Conservation (phyloP, 2,329 filamentous ascomycete genomes). For the Dendryphion nanum region DNA sequence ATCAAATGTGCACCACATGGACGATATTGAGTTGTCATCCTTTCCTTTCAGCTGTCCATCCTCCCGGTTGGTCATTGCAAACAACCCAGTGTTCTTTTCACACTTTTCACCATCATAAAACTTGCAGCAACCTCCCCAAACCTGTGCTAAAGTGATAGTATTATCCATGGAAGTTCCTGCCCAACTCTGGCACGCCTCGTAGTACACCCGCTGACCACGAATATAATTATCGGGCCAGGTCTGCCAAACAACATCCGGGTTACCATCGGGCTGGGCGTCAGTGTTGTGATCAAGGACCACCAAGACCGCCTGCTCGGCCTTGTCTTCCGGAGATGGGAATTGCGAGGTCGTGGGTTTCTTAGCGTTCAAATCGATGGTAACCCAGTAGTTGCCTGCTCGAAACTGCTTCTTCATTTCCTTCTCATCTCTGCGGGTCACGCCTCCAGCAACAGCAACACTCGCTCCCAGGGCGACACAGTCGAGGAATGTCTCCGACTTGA, state of each 20-base stretch:
- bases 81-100: too few relatives aligned
- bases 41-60: too few relatives aligned
- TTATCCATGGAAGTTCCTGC: neutral
- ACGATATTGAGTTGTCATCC: too few relatives aligned
- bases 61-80: too few relatives aligned
- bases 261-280: neutral
- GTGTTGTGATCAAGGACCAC: neutral
- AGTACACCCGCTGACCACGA: constrained; percentile 1
- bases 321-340: neutral
- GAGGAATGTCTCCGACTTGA: constrained; percentile 6
- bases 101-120: too few relatives aligned
- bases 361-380: constrained; percentile 2
- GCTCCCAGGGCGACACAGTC: constrained; percentile 4
- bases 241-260: neutral
- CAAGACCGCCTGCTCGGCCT: neutral
- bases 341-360: neutral
- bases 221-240: constrained; percentile 6
- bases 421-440: neutral
- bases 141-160: neutral
- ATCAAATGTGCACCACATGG: too few relatives aligned
- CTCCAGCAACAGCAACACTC: neutral
- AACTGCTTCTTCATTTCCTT: neutral
- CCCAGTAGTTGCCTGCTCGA: neutral
- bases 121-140: too few relatives aligned
- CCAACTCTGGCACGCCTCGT: constrained; percentile 4